Evolutionary conservation across 2,329 filamentous ascomycete species (phyloP).

Genomic region (Pyricularia sp.): DNA sequence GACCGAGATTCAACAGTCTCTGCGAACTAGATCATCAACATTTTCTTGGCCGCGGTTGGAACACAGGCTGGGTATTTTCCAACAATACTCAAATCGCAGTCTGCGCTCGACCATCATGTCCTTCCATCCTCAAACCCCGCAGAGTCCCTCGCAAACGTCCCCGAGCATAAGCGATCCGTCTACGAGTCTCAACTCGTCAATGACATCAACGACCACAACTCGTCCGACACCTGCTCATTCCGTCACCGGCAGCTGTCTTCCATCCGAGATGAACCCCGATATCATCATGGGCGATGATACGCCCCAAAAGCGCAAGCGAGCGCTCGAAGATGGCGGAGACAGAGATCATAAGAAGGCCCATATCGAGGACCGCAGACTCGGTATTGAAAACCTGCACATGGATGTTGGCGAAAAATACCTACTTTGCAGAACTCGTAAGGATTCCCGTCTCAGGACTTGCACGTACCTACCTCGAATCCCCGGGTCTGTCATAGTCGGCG

Average conservation of each 20-base stretch:
- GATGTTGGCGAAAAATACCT: conserved; percentile 61
- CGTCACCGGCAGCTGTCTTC: conserved; percentile 45
- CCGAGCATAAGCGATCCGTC: conserved; percentile 43
- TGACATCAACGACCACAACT: conserved; percentile 39
- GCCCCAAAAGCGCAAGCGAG: conserved; percentile 53
- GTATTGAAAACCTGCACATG: conserved; percentile 55
- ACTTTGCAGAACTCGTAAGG: conserved; percentile 58
- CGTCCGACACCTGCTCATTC: conserved; percentile 55
- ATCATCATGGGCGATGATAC: conserved; percentile 39
- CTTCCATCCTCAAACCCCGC: conserved; percentile 58
- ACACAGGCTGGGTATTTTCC: background rate
- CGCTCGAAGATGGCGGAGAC: conserved; percentile 44
- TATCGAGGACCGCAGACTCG: conserved; percentile 49
- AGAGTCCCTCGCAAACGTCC: conserved; percentile 56
- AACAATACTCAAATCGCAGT: conserved; percentile 11
- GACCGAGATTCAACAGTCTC: background rate
- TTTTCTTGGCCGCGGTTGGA: background rate
- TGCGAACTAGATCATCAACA: background rate
- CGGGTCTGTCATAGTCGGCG: background rate
- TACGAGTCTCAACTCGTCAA: conserved; percentile 41
- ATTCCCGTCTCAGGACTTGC: conserved; percentile 29
- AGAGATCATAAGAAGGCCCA: conserved; percentile 53
- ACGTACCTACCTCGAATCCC: background rate
- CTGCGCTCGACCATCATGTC: conserved; percentile 42
- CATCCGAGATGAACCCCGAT: conserved; percentile 32